A percentile compares a stretch with the other conserved stretches of the same genome.
Conservation (phyloP, 2,329 filamentous ascomycete genomes). For the Ceratocystis huliohia region DNA sequence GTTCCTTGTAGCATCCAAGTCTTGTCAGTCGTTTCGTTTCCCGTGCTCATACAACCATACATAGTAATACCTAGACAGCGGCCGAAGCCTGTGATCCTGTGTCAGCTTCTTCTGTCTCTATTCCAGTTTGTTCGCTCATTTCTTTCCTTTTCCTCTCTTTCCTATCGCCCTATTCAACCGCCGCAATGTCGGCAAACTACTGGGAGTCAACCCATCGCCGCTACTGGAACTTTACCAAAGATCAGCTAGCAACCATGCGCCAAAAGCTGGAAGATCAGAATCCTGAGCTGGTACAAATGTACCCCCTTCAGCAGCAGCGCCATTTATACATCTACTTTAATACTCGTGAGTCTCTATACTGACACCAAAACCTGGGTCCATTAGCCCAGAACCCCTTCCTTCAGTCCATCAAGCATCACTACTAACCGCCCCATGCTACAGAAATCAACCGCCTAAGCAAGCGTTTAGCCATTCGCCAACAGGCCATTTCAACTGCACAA, state of each 20-base stretch:
- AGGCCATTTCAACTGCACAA: constrained; percentile 86
- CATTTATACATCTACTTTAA: constrained; percentile 87
- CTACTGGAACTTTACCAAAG: constrained; percentile 81
- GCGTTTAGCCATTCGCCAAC: constrained; percentile 73
- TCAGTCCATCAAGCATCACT: not conserved
- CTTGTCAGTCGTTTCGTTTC: constrained; percentile 2
- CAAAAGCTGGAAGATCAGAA: constrained; percentile 67
- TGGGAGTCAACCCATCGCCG: constrained; percentile 89
- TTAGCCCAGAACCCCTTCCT: not conserved
- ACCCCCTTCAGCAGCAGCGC: constrained; percentile 66
- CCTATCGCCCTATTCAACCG: not conserved
- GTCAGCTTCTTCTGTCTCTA: not conserved
- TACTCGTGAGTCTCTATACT: constrained; percentile 48
- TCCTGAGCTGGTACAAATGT: constrained; percentile 59
- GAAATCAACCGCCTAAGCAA: constrained; percentile 74
- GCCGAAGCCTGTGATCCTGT: not conserved
- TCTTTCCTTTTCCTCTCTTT: not conserved
- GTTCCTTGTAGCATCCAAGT: not conserved
- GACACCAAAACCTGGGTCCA: not conserved
- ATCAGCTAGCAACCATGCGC: constrained; percentile 63
- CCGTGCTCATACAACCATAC: not conserved
- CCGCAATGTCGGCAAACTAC: constrained; percentile 78
- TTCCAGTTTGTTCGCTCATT: not conserved
- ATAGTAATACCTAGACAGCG: not conserved
- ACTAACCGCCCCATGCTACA: constrained; percentile 28